A percentile compares a stretch with the other conserved stretches of the same genome.
Evolutionary conservation across 129 eudicot species (phyloP).

Genomic region (Heracleum sosnowskyi): DNA sequence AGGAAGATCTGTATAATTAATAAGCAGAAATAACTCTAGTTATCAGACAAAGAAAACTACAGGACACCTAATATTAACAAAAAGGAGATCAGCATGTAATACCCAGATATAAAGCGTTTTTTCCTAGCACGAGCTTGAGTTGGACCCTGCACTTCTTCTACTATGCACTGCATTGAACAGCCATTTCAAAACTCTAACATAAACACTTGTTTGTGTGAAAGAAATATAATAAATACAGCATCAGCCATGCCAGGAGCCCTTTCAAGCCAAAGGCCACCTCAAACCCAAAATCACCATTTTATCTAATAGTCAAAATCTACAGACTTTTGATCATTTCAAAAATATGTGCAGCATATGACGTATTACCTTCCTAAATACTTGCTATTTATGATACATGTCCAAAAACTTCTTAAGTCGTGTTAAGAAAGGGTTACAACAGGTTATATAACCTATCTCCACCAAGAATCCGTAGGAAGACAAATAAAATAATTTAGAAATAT

Average conservation of each 20-base stretch:
- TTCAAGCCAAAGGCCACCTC: background rate
- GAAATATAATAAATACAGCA: background rate
- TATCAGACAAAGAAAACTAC: background rate
- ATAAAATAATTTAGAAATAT: background rate
- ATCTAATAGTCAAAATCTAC: background rate
- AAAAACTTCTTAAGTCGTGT: background rate
- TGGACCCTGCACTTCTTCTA: slow-evolving; percentile 99
- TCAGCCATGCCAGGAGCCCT: background rate
- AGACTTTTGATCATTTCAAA: background rate
- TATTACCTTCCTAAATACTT: background rate
- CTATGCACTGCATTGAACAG: slow-evolving; percentile 62
- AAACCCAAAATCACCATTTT: background rate
- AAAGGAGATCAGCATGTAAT: slow-evolving; percentile 8
- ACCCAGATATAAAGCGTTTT: slow-evolving; percentile 98
- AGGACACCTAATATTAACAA: slow-evolving; percentile 4
- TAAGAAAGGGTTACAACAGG: background rate
- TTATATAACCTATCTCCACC: background rate
- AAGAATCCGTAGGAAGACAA: background rate
- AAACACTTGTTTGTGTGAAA: slow-evolving; percentile 8
- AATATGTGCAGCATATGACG: background rate
- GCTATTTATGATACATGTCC: background rate
- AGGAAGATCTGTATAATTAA: slow-evolving; percentile 6
- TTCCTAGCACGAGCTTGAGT: slow-evolving; percentile 89
- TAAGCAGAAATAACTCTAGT: background rate
- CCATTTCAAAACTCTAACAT: slow-evolving; percentile 3